Evolutionary conservation across 352 stramenopile species (phyloP), one percentile per base, ranked within the genome.

Genomic region (Aphanomyces astaci): DNA sequence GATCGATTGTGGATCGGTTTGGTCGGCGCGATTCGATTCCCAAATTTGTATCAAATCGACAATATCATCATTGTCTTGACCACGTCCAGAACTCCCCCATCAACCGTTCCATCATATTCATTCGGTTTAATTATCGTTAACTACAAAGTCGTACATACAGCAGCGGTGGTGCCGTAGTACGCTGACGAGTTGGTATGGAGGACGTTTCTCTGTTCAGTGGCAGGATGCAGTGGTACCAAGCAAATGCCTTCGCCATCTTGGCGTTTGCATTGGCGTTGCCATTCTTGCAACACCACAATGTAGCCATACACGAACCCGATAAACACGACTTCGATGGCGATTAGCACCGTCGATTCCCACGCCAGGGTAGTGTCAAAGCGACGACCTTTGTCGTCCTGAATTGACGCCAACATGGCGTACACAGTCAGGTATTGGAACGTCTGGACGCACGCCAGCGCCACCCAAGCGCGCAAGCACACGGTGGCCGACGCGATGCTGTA

Each of bases 211-310:
- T 7, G 13, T 25, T 9, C 45, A 24, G 9, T 10, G 45, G 5
- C 13, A 9, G 45, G 22, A 19, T n/a, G 13, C 13, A 53, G 13
- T 9, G 13, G 13, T 7, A 53, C 45, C 13, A 53, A 25, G 45
- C 45, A 53, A 53, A 53, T 53, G 45, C 45, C 45, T 53, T 53
- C 45, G 45, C 45, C 45, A 27, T 53, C 13, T 5, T n/a, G 9
- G 45, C 22, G 4, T 19, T 7, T n/a, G 13, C 45, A 19, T 19
- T n/a, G 13, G 45, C 13, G 13, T n/a, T 25, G 33, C 24, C 59
- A 64, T 24, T 64, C 39, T 30, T 64, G 28, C 4, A 66, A 25
- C 25, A 66, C 15, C 59, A 52, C 17, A 25, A 66, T 66, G 59
- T 66, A 66, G 2, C 40, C 36, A 2, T 33, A 22, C 15, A 66